Conservation (phyloP, 495 filamentous ascomycete genomes). For the Parathielavia appendiculata region DNA sequence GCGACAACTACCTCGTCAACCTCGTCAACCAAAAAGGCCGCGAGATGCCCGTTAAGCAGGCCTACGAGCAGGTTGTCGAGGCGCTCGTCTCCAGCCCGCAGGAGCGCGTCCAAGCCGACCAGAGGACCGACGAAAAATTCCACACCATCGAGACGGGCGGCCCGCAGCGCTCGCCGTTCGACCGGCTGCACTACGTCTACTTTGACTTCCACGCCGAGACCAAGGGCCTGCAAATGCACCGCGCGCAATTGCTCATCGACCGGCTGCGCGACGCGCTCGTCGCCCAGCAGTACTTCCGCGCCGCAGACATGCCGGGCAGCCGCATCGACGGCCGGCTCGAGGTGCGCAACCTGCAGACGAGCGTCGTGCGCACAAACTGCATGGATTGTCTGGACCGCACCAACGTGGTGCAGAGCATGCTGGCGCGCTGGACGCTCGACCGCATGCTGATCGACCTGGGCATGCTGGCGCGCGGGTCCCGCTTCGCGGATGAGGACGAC, state of each 20-base stretch:
- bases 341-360: conserved; percentile 69
- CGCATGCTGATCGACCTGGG: conserved; percentile 80
- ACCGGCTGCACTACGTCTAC: conserved; percentile 89
- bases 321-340: conserved; percentile 61
- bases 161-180: conserved; percentile 51
- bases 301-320: conserved; percentile 73
- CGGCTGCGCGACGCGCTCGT: conserved; percentile 65
- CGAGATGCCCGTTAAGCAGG: conserved; percentile 78
- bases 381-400: conserved; percentile 99
- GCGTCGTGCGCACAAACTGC: conserved; percentile 92
- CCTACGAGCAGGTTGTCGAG: conserved; percentile 84
- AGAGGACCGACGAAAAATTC: conserved; percentile 69
- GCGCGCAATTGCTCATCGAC: conserved; percentile 79
- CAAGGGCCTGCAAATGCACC: conserved; percentile 88
- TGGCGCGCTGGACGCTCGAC: conserved; percentile 81
- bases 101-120: conserved; percentile 55
- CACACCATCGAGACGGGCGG: conserved; percentile 63
- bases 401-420: conserved; percentile 94
- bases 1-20: conserved; percentile 95
- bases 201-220: conserved; percentile 99
- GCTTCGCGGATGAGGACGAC: conserved; percentile 61
- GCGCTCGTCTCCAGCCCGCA: conserved; percentile 62
- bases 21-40: conserved; percentile 92
- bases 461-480: conserved; percentile 64
- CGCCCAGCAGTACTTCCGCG: conserved; percentile 86